Conservation (phyloP, 1,139 yeast genomes). For the Protomyces pachydermus region DNA sequence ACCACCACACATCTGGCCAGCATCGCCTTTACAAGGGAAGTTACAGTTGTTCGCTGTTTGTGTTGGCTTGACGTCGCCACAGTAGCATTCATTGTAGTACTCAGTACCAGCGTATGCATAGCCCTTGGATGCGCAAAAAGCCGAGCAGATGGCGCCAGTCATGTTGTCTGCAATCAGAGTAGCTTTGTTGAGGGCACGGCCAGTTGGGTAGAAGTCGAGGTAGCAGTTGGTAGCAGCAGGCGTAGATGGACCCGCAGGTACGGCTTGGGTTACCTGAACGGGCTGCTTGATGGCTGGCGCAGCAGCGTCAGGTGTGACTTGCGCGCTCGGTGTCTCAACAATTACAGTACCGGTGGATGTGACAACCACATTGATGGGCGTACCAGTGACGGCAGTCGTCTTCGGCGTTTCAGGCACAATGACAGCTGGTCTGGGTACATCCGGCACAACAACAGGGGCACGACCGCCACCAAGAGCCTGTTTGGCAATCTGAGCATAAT, state of each 20-base stretch:
- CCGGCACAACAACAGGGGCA: slow-evolving; percentile 20
- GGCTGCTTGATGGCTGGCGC: slow-evolving; percentile 5
- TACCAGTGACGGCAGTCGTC: neutral
- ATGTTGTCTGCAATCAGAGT: slow-evolving; percentile 5
- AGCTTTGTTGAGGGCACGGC: slow-evolving; percentile 7
- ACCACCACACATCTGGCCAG: slow-evolving; percentile 18
- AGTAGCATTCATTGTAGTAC: slow-evolving; percentile 25
- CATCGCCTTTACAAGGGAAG: slow-evolving; percentile 22
- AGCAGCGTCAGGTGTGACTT: neutral
- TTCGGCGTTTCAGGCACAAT: neutral
- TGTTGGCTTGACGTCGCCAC: slow-evolving; percentile 14
- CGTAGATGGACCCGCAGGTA: slow-evolving; percentile 13
- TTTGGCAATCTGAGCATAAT: slow-evolving; percentile 48
- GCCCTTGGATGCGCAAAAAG: slow-evolving; percentile 10
- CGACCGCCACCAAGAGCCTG: slow-evolving; percentile 36
- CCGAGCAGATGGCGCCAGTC: slow-evolving; percentile 16
- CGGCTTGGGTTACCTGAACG: slow-evolving; percentile 11
- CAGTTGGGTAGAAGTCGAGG: slow-evolving; percentile 8
- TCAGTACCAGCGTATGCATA: slow-evolving; percentile 24
- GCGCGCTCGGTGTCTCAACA: neutral
- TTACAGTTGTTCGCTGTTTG: slow-evolving; percentile 3
- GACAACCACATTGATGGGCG: neutral
- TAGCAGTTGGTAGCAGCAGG: slow-evolving; percentile 17
- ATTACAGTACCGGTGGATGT: neutral
- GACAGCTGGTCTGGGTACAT: neutral